These are phyloP conservation scores for Trametopsis cervina DNA, from an alignment of 768 basidiomycete species.

Conservation along the genomic window DNA sequence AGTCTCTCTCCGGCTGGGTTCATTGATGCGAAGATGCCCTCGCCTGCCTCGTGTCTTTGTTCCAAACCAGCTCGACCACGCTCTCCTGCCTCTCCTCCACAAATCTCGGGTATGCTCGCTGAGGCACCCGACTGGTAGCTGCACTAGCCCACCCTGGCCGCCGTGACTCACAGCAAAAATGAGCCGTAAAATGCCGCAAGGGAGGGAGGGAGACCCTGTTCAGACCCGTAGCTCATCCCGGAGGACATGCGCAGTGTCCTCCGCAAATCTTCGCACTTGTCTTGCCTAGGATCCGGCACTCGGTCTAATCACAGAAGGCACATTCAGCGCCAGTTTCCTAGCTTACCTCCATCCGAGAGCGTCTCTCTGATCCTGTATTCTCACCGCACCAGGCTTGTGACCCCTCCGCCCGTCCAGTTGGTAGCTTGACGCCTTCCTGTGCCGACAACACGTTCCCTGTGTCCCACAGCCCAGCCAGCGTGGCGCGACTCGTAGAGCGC, in stretches of 20 bases:
- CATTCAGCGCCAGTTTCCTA: too few relatives aligned
- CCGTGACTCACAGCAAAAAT: background rate
- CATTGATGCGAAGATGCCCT: constrained; percentile 1
- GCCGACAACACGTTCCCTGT: background rate
- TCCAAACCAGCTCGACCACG: background rate
- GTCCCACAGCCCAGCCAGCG: background rate
- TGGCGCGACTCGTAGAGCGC: background rate
- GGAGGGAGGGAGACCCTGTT: background rate
- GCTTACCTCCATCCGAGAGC: background rate
- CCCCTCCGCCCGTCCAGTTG: background rate
- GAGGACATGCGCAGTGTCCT: too few relatives aligned
- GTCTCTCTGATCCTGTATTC: background rate
- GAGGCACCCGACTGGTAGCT: background rate
- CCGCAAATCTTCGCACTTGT: too few relatives aligned
- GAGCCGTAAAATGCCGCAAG: background rate
- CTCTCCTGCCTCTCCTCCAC: background rate
- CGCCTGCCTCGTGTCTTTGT: background rate
- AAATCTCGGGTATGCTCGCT: background rate
- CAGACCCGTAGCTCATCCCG: too few relatives aligned
- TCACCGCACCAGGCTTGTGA: background rate
- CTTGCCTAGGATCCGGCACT: background rate
- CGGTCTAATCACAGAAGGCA: background rate
- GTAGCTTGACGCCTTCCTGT: too few relatives aligned
- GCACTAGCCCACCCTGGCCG: background rate
- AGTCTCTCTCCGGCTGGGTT: background rate